A percentile compares a stretch with the other conserved stretches of the same genome.
Conservation (phyloP, 495 filamentous ascomycete genomes). For the Xylaria telfairii region DNA sequence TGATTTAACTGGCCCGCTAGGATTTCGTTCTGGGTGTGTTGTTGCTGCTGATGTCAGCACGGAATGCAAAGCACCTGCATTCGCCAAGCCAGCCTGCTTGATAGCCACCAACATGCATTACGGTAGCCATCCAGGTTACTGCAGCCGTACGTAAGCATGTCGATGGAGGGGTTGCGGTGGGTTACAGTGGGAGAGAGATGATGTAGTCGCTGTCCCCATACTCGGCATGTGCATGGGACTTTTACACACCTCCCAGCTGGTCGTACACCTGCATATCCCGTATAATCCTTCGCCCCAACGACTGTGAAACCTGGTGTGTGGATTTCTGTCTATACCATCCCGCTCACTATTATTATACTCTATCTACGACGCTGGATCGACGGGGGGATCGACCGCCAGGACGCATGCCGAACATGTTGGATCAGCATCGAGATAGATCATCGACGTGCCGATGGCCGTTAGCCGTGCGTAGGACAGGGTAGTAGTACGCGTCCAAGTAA, state of each 20-base stretch:
- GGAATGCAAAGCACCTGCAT: not conserved
- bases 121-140: not conserved
- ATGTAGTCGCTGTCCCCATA: not conserved
- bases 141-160: too few relatives aligned
- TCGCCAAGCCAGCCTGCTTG: not conserved
- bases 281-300: not conserved
- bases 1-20: not conserved
- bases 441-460: too few relatives aligned
- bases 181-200: too few relatives aligned
- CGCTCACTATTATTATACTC: not conserved
- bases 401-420: not conserved
- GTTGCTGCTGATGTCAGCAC: not conserved
- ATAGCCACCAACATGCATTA: not conserved
- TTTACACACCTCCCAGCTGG: not conserved
- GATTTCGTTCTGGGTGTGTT: not conserved
- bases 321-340: not conserved
- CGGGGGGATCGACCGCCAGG: not conserved
- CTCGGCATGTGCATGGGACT: conserved; percentile 7
- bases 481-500: not conserved
- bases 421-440: not conserved
- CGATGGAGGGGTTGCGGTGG: not conserved
- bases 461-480: too few relatives aligned
- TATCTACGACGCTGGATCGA: not conserved
- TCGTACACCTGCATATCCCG: not conserved
- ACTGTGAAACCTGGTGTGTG: not conserved